A percentile compares a stretch with the other conserved stretches of the same genome.
phyloP scores from a whole-genome alignment of 73 alveolate species.

The Uronychia setigera region DNA sequence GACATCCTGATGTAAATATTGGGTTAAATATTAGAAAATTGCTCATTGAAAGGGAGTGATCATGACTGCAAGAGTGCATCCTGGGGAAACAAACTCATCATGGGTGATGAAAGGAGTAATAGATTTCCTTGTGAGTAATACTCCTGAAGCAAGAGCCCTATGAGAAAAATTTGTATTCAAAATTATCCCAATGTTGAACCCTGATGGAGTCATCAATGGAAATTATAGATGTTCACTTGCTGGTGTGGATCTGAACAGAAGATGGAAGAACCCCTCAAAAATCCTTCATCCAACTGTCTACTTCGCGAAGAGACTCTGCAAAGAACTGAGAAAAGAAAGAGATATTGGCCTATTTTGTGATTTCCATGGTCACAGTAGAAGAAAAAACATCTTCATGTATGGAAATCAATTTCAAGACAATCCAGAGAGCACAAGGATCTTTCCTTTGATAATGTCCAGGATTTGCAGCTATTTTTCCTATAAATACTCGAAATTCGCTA shows the following conservation, averaged over 20 bases:
- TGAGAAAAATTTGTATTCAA: constrained; percentile 90
- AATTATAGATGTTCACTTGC: constrained; percentile 73
- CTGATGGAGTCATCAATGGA: constrained; percentile 86
- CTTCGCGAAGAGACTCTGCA: constrained; percentile 71
- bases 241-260: constrained; percentile 82
- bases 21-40: constrained; percentile 14
- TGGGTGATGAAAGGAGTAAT: constrained; percentile 96
- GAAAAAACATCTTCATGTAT: constrained; percentile 78
- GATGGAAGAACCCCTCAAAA: constrained; percentile 82
- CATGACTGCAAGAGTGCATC: constrained; percentile 97
- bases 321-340: constrained; percentile 74
- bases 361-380: constrained; percentile 83
- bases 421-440: constrained; percentile 76
- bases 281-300: constrained; percentile 84
- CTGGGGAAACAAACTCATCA: constrained; percentile 98
- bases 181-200: constrained; percentile 88
- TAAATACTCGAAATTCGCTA: constrained; percentile 19
- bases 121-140: constrained; percentile 70
- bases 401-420: constrained; percentile 69
- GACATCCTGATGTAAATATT: constrained; percentile 52
- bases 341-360: constrained; percentile 73
- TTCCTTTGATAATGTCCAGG: constrained; percentile 81
- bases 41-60: constrained; percentile 82
- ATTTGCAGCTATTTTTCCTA: constrained; percentile 67
- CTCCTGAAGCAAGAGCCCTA: constrained; percentile 68